Evolutionary conservation across 2,329 filamentous ascomycete genomes (phyloP).

Genomic region (Bipolaris victoriae): DNA sequence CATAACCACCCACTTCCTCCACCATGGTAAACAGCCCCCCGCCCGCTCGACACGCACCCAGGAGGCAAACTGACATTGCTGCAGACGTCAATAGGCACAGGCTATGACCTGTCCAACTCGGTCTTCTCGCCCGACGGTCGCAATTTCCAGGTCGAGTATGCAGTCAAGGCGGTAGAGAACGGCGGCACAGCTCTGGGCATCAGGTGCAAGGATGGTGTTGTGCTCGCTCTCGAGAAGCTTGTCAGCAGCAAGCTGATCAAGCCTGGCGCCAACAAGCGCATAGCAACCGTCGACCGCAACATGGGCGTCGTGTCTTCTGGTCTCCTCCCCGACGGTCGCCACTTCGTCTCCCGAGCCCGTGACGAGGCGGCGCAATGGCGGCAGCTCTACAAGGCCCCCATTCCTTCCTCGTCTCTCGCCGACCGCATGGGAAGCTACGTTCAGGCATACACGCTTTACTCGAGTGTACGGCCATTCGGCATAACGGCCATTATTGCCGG

Average conservation of each 20-base stretch:
- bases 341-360: constrained; percentile 92
- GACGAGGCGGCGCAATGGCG: constrained; percentile 94
- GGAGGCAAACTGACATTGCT: constrained; percentile 26
- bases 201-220: constrained; percentile 94
- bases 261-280: constrained; percentile 93
- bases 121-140: constrained; percentile 99
- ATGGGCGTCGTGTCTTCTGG: constrained; percentile 92
- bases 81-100: constrained; percentile 98
- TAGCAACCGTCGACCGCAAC: constrained; percentile 92
- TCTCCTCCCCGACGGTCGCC: constrained; percentile 90
- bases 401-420: constrained; percentile 85
- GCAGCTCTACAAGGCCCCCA: constrained; percentile 91
- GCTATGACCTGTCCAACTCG: constrained; percentile 99
- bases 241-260: constrained; percentile 95
- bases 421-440: constrained; percentile 94
- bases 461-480: constrained; percentile 93
- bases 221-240: constrained; percentile 96
- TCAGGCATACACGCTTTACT: constrained; percentile 97
- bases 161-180: constrained; percentile 97
- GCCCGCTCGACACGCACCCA: constrained; percentile 2
- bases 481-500: constrained; percentile 94
- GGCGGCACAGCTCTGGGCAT: constrained; percentile 96
- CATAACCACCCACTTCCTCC: constrained; percentile 9
- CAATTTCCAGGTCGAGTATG: constrained; percentile 97
- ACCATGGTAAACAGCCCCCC: constrained; percentile 38